A percentile compares a stretch with the other conserved stretches of the same genome.
phyloP scores from a whole-genome alignment of 768 basidiomycete genomes.

The Galerina sulciceps region DNA sequence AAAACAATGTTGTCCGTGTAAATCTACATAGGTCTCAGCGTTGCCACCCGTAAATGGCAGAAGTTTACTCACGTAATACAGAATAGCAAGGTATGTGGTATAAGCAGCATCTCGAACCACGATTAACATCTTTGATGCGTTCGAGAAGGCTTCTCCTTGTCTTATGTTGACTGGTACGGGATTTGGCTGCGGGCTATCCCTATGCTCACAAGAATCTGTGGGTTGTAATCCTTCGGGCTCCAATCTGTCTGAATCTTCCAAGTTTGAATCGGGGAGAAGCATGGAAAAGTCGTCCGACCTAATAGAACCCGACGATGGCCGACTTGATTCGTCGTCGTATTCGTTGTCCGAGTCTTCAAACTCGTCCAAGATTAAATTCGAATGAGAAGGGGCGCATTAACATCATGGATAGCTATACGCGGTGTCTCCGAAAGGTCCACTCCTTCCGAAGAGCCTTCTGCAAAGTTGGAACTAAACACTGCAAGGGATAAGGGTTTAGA shows the following conservation, averaged over 20 bases:
- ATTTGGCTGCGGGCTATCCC: background rate
- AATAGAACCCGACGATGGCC: background rate
- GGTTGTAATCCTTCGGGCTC: slow-evolving; percentile 18
- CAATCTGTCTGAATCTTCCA: slow-evolving; percentile 17
- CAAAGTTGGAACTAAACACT: slow-evolving; percentile 81
- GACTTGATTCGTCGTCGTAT: slow-evolving; percentile 30
- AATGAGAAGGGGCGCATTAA: slow-evolving; percentile 27
- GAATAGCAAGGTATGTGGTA: slow-evolving; percentile 46
- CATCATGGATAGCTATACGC: slow-evolving; percentile 18
- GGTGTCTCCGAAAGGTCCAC: slow-evolving; percentile 26
- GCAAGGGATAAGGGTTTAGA: background rate
- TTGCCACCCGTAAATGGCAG: background rate
- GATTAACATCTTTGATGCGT: slow-evolving; percentile 30
- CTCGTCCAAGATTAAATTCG: slow-evolving; percentile 41
- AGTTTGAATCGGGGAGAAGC: slow-evolving; percentile 18
- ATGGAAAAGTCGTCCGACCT: slow-evolving; percentile 6
- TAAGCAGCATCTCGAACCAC: slow-evolving; percentile 57
- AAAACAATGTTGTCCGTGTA: slow-evolving; percentile 88
- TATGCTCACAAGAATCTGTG: background rate
- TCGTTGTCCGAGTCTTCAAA: slow-evolving; percentile 58
- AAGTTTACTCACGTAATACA: slow-evolving; percentile 71
- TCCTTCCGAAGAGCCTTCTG: slow-evolving; percentile 50
- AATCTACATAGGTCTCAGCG: slow-evolving; percentile 49
- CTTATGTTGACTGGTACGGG: background rate
- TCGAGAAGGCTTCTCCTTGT: background rate